Evolutionary conservation across 1,284 basidiomycete species (phyloP).

Genomic region (Apiotrichum mycotoxinovorans): DNA sequence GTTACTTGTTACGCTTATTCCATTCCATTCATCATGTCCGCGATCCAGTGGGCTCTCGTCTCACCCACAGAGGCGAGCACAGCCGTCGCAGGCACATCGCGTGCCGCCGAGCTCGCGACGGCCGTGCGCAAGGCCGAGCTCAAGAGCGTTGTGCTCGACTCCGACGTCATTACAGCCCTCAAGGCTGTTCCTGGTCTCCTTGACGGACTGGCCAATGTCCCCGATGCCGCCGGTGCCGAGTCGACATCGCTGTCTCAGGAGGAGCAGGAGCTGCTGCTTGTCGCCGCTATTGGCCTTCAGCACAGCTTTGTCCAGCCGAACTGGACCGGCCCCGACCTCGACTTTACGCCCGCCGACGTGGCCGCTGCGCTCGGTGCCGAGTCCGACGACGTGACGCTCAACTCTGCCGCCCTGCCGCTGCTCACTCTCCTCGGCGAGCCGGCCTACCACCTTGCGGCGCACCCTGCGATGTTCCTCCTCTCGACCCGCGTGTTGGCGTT

Average conservation of each 20-base stretch:
- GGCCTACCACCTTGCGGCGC: slow-evolving; percentile 81
- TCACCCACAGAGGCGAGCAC: background rate
- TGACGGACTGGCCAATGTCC: slow-evolving; percentile 21
- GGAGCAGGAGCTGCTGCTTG: slow-evolving; percentile 59
- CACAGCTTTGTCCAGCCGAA: slow-evolving; percentile 91
- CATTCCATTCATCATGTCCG: slow-evolving; percentile 17
- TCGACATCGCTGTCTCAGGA: slow-evolving; percentile 6
- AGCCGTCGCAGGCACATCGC: slow-evolving; percentile 4
- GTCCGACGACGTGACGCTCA: slow-evolving; percentile 50
- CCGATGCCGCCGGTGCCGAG: background rate
- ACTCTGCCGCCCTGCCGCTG: slow-evolving; percentile 64
- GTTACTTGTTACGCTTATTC: too few relatives aligned
- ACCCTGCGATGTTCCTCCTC: slow-evolving; percentile 70
- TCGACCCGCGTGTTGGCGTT: slow-evolving; percentile 67
- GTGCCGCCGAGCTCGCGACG: slow-evolving; percentile 27
- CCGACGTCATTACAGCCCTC: slow-evolving; percentile 33
- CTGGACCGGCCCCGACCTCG: slow-evolving; percentile 91
- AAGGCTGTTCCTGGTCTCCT: slow-evolving; percentile 23
- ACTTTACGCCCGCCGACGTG: slow-evolving; percentile 53
- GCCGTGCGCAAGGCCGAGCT: slow-evolving; percentile 45
- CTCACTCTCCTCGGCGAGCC: slow-evolving; percentile 88
- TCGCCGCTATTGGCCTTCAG: slow-evolving; percentile 71
- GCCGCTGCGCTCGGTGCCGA: slow-evolving; percentile 54
- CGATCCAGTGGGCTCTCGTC: slow-evolving; percentile 31
- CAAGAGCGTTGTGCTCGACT: slow-evolving; percentile 35